These are phyloP conservation scores for Colletotrichum sojae DNA, from an alignment of 2,329 filamentous ascomycete genomes.

Conservation along the genomic window DNA sequence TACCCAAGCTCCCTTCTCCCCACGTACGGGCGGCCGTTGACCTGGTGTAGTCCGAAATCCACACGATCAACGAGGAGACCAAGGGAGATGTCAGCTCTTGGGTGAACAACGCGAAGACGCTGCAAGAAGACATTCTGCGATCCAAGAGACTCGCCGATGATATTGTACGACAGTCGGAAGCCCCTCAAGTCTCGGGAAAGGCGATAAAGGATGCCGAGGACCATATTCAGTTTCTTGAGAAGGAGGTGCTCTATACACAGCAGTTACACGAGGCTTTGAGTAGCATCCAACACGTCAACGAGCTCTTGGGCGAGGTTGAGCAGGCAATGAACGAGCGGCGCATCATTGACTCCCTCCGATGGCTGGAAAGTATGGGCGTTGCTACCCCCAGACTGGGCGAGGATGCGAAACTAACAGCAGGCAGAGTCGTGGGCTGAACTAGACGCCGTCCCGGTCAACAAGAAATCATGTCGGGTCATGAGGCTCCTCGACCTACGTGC, in stretches of 20 bases:
- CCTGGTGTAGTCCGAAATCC: constrained; percentile 75
- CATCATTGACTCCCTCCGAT: constrained; percentile 69
- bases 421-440: constrained; percentile 71
- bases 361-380: constrained; percentile 66
- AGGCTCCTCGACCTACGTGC: constrained; percentile 76
- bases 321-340: constrained; percentile 66
- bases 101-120: constrained; percentile 85
- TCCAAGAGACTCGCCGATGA: constrained; percentile 85
- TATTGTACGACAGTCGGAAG: constrained; percentile 84
- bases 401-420: constrained; percentile 44
- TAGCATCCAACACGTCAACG: constrained; percentile 70
- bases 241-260: constrained; percentile 71
- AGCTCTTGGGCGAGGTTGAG: constrained; percentile 74
- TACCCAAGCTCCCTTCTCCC: constrained; percentile 41
- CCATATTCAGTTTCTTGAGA: constrained; percentile 69
- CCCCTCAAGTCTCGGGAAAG: constrained; percentile 67
- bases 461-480: constrained; percentile 73
- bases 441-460: constrained; percentile 71
- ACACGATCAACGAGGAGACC: constrained; percentile 80
- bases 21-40: background rate
- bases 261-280: constrained; percentile 67
- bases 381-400: too few species aligned
- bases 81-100: constrained; percentile 87
- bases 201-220: constrained; percentile 67
- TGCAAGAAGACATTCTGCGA: constrained; percentile 87